Evolutionary conservation across 2,329 filamentous ascomycete genomes (phyloP), one percentile per base, ranked within the genome.

Genomic region (Hymenoscyphus infarciens): DNA sequence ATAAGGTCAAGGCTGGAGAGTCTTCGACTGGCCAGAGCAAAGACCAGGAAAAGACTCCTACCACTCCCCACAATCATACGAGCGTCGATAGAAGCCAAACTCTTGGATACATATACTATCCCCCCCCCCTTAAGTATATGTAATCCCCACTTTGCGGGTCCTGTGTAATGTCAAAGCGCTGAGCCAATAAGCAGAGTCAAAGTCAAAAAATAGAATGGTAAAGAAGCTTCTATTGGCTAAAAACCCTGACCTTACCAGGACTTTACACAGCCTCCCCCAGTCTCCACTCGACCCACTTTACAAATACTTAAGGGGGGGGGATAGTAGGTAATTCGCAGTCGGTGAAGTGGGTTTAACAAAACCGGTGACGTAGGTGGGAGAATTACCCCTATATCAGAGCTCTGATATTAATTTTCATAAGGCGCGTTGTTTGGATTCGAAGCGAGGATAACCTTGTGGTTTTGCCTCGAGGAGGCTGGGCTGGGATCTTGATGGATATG

Each of bases 401-500:
- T 22, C n/a, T 52, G 45, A 52, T 52, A 52, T 52, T 52, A n/a
- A 52, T 13, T 13, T 52, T 52, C 10, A 5, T 52, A 7, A 52
- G 19, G 35, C 35, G 35, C 35, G 13, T 38, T 38, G 35, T 13
- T 22, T 10, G 45, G 45, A 25, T 25, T 22, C 4, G 22, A 11
- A 25, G 45, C 45, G 45, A 52, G 45, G 45, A 52, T 52, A 52
- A 52, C 45, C 45, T 52, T 25, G 45, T 52, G 45, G 19, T 13
- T 25, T 52, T 52, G 45, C 45, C 45, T 52, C 8, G 19, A 52
- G 45, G 22, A 52, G 45, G 45, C 45, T 52, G 19, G 8, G 45
- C 45, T 15, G 45, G 45, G 45, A 13, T 52, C 8, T 5, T 10
- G 22, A 25, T 22, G 45, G 45, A 7, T n/a, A 22, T 52, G 11